Evolutionary conservation across 139 green algal genomes (phyloP), one percentile per base, ranked within the genome.

Genomic region (Chlamydomonas sphaeroides): DNA sequence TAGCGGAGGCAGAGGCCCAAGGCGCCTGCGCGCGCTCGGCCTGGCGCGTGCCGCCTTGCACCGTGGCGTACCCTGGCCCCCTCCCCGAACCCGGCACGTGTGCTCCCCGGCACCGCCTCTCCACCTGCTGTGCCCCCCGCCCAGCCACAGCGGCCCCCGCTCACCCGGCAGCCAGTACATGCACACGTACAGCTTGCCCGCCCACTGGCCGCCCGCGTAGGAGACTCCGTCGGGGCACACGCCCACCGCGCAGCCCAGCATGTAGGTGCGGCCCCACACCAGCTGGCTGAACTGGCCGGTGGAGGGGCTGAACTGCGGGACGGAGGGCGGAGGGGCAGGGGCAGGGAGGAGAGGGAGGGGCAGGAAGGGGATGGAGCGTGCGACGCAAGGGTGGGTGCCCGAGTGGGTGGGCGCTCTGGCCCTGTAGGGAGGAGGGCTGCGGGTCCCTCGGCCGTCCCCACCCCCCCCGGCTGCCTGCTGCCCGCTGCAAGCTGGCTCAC

Each of bases 261-360:
- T 33, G 23, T 69, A 66, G 42, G 76, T 74, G 21, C 61, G 76
- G 14, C 20, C 62, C 76, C 76, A 83, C 62, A 83, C 76, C 63
- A 83, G 61, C 63, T 83, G 76, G n/a, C 62, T 83, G 63, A 83
- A 83, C 62, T 83, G 76, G 0, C 62, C 76, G 14, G 76, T 83
- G 33, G 21, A 6, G 32, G 32, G 5, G 62, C 59, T 74, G 42
- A 72, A 83, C 76, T 83, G 76, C 45, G 30, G 66, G 38, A 21
- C 38, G 38, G 38, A 51, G 6, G 5, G 15, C 28, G 4, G 17
- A 49, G 63, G 35, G 10, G 5, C 8, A 28, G 61, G n/a, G 45
- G 14, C 45, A 53, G 11, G 45, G 14, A 53, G 45, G 45, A n/a
- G n/a, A n/a, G n/a, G n/a, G n/a, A n/a, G n/a, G n/a, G n/a, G n/a